These are phyloP conservation scores for Laguncularia racemosa DNA, from an alignment of 345 rosid genomes.

Conservation along the genomic window DNA sequence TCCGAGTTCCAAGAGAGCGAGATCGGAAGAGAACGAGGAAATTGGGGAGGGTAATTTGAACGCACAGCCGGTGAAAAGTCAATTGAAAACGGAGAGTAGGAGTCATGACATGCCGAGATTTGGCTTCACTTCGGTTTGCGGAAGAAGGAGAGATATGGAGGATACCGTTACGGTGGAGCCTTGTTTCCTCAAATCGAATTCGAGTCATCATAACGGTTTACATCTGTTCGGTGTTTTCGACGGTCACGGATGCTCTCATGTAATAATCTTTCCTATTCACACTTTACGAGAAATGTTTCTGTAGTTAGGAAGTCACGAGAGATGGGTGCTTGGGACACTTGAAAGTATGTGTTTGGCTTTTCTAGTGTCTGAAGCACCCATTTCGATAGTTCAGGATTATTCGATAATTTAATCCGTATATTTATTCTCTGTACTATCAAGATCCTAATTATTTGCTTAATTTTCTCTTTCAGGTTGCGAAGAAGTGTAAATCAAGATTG, in stretches of 20 bases:
- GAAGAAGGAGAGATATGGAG: constrained; percentile 92
- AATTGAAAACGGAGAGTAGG: not conserved
- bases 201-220: constrained; percentile 4
- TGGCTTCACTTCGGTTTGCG: constrained; percentile 87
- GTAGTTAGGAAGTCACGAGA: too few relatives aligned
- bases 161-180: constrained; percentile 70
- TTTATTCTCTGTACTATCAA: too few relatives aligned
- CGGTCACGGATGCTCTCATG: constrained; percentile 99
- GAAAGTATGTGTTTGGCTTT: too few relatives aligned
- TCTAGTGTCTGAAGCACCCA: too few relatives aligned
- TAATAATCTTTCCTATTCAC: constrained; percentile 8
- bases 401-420: too few relatives aligned
- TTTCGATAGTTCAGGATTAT: too few relatives aligned
- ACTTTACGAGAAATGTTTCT: too few relatives aligned
- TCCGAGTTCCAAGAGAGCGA: not conserved
- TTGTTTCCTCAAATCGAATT: constrained; percentile 16
- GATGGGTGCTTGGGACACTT: too few relatives aligned
- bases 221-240: constrained; percentile 83
- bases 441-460: not conserved
- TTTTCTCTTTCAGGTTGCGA: constrained; percentile 39
- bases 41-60: constrained; percentile 5
- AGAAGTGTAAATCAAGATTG: constrained; percentile 49
- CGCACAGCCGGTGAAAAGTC: not conserved
- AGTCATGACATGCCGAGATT: constrained; percentile 31
- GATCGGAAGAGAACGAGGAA: not conserved